Base-by-base conservation (phyloP, 2,329 filamentous ascomycete species). In the Apiospora rasikravindrae region DNA sequence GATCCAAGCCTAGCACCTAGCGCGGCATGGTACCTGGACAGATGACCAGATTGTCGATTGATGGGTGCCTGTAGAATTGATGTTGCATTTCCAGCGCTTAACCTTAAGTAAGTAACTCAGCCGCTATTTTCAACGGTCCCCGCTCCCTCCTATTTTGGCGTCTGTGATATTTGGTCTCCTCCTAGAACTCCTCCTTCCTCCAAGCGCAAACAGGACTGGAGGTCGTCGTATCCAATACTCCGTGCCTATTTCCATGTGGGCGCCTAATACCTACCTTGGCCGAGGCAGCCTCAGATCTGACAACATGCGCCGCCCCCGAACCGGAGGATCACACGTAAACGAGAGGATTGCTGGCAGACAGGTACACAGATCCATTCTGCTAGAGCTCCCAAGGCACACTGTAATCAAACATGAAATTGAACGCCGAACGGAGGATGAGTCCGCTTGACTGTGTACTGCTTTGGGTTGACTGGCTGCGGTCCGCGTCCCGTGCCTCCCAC, bases 361-460 rank as follows among this genome's bases (percentile, higher is more conserved):
- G 49, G 49, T 26, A 53, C 49, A 57, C 29, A 40, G 57, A 40
- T 64, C 57, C 57, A 64, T 40, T 64, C 19, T 64, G 22, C 57
- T 33, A 29, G 29, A 57, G 26, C 51, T 57, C 26, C 26, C 51
- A 14, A 33, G 51, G 26, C 51, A 57, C 51, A 57, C 7, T 57
- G 13, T 57, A 57, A 57, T 57, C 51, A 57, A 57, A 57, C 51
- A 7, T 29, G 51, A 64, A n/a, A 64, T 64, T 64, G 57, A n/a
- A 64, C 57, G 2, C 57, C 33, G 57, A 40, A 64, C 33, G 10
- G 22, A 64, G 22, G 33, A 37, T n/a, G 19, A 61, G 19, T 7
- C 22, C 33, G 14, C 10, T 37, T 24, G 33, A n/a, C 33, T n/a
- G 8, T 61, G 29, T 37, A n/a, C 29, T n/a, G 53, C 19, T 7